A percentile compares a stretch with the other conserved stretches of the same genome.
Conservation (phyloP, 495 filamentous ascomycete genomes). For the Talaromyces wortmannii region DNA sequence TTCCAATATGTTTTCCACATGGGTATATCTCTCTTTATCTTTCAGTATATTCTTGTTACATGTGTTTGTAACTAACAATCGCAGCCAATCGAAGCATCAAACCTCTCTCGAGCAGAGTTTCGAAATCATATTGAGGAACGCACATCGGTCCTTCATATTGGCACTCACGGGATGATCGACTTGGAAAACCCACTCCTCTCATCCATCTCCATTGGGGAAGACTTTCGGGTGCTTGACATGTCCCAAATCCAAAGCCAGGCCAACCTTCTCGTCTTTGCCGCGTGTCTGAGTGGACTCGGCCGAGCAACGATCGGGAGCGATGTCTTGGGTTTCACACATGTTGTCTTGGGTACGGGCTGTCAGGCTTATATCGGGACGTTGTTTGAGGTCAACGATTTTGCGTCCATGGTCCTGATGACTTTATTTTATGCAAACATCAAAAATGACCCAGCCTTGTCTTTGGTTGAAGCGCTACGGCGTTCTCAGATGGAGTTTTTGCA, state of each 20-base stretch:
- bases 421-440: slow-evolving; percentile 21
- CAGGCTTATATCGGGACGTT: slow-evolving; percentile 22
- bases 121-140: slow-evolving; percentile 14
- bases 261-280: slow-evolving; percentile 21
- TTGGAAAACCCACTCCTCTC: slow-evolving; percentile 18
- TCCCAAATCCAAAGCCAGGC: slow-evolving; percentile 15
- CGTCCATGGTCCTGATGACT: slow-evolving; percentile 23
- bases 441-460: slow-evolving; percentile 1
- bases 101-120: slow-evolving; percentile 13
- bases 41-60: background rate
- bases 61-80: background rate
- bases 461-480: slow-evolving; percentile 12
- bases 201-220: slow-evolving; percentile 19
- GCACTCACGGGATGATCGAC: slow-evolving; percentile 21
- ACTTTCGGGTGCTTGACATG: slow-evolving; percentile 23
- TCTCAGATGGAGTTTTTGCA: slow-evolving; percentile 17
- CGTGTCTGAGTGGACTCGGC: slow-evolving; percentile 21
- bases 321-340: slow-evolving; percentile 22
- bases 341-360: slow-evolving; percentile 20
- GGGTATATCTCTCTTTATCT: background rate
- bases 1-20: slow-evolving; percentile 17
- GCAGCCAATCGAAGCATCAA: slow-evolving; percentile 19
- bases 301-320: slow-evolving; percentile 17
- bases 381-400: slow-evolving; percentile 24
- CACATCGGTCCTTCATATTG: slow-evolving; percentile 19